Percentiles rank a stretch among this genome's conserved stretches.
Conservation (phyloP, 2,329 filamentous ascomycete genomes). For the Claviceps spartinae region DNA sequence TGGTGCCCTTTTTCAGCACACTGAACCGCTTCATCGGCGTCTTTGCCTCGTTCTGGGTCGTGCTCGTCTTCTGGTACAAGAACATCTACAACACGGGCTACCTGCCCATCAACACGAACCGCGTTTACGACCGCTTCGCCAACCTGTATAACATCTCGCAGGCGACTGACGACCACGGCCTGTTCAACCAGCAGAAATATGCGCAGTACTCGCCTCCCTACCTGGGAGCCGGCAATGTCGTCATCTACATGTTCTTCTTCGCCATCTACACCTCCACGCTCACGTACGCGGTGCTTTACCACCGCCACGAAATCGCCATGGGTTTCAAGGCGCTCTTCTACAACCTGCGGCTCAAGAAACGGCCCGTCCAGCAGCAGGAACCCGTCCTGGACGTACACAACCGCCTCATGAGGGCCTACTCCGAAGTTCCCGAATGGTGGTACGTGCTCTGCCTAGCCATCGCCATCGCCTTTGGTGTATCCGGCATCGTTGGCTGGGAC, state of each 20-base stretch:
- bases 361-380: constrained; percentile 14
- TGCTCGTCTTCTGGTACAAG: constrained; percentile 43
- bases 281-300: constrained; percentile 36
- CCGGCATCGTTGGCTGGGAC: constrained; percentile 32
- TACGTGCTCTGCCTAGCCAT: constrained; percentile 29
- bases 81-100: constrained; percentile 45
- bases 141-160: constrained; percentile 31
- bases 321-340: constrained; percentile 34
- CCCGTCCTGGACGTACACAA: constrained; percentile 33
- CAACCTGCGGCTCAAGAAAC: constrained; percentile 29
- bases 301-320: constrained; percentile 35
- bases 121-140: constrained; percentile 35
- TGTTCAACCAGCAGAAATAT: constrained; percentile 33
- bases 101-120: constrained; percentile 38
- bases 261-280: constrained; percentile 38
- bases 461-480: constrained; percentile 32
- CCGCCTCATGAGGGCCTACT: constrained; percentile 32
- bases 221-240: constrained; percentile 34
- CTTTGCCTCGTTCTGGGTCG: constrained; percentile 39
- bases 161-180: constrained; percentile 27
- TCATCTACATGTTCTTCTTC: constrained; percentile 42
- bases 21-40: constrained; percentile 48
- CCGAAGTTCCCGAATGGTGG: constrained; percentile 42
- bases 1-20: constrained; percentile 43
- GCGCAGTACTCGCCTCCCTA: constrained; percentile 38